Percentiles rank a stretch among this genome's conserved stretches.
Evolutionary conservation across 805 yeast genomes (phyloP).

Genomic region (Yarrowia sp.): DNA sequence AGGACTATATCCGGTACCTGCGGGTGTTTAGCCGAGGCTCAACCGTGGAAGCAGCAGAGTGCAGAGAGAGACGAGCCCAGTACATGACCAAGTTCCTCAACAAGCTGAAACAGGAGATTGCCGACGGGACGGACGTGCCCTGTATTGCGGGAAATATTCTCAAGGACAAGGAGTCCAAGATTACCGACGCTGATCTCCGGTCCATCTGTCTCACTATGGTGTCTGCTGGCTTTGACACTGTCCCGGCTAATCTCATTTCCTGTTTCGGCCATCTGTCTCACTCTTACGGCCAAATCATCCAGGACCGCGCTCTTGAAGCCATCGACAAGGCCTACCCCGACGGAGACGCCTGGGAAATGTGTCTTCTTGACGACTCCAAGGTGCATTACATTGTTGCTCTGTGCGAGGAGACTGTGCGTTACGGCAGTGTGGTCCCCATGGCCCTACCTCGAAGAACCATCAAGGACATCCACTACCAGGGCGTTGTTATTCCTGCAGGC

Average conservation of each 20-base stretch:
- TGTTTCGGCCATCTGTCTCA: conserved; percentile 64
- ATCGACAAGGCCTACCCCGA: conserved; percentile 51
- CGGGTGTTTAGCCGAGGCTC: conserved; percentile 49
- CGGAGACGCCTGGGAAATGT: conserved; percentile 46
- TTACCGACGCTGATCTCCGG: conserved; percentile 55
- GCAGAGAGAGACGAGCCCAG: conserved; percentile 48
- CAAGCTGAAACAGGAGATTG: conserved; percentile 45
- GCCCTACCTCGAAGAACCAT: conserved; percentile 70
- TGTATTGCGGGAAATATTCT: conserved; percentile 52
- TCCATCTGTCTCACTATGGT: conserved; percentile 77
- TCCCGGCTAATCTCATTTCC: conserved; percentile 67
- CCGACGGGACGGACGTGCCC: conserved; percentile 47
- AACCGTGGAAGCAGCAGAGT: conserved; percentile 45
- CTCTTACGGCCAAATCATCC: conserved; percentile 53
- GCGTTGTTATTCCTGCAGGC: conserved; percentile 59
- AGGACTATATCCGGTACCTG: conserved; percentile 52
- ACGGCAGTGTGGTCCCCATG: conserved; percentile 70
- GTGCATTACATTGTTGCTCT: conserved; percentile 64
- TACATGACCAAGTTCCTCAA: conserved; percentile 49
- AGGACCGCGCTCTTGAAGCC: conserved; percentile 55
- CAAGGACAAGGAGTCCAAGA: conserved; percentile 46
- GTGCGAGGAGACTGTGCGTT: conserved; percentile 66
- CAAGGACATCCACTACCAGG: conserved; percentile 54
- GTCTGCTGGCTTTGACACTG: conserved; percentile 79
- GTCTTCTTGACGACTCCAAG: conserved; percentile 45